Base-by-base conservation (phyloP, 768 basidiomycete species). In the Sistotremastrum suecicum region DNA sequence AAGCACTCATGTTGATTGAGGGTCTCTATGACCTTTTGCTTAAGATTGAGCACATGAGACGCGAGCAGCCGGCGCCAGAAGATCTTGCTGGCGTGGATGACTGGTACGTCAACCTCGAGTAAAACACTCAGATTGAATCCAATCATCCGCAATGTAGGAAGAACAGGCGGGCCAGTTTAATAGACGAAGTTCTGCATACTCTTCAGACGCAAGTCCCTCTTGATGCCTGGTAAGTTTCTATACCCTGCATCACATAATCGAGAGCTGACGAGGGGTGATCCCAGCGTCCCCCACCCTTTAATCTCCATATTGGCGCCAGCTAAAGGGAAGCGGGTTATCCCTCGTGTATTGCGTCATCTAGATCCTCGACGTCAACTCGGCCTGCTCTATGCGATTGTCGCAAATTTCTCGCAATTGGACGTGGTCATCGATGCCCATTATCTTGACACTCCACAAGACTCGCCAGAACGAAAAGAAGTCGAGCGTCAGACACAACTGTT, bases 211-310 rank as follows among this genome's bases (percentile, higher is more conserved):
- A 20, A 69, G 80, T 86, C 4, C 89, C 90, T 37, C 73, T 98
- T 11, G 91, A 91, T 58, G 83, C 85, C n/a, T 91, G 90, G 91
- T 89, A 50, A 36, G 67, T 51, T 1, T 37, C 31, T 37, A 2
- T 29, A 28, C 29, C 36, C 37, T 37, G 29, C 8, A 20, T 47
- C 40, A 35, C 9, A 31, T 34, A 39, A 41, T 45, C 7, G 30
- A 35, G 32, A 1, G 45, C 41, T 45, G 20, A 50, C 34, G 33
- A 30, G 34, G 30, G 11, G 42, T 45, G 31, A 37, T 41, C 41
- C 1, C 53, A 92, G 92, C 59, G 73, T 84, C 51, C 94, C 94
- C 3, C 95, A 99, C 65, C 95, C 95, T 2, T 97, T 99, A 66
- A 80, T 99, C 53, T 90, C 92, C 3, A 71, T 99, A 34, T 72